A percentile compares a stretch with the other conserved stretches of the same genome.
Evolutionary conservation across 306 rosid genomes (phyloP).

Genomic region (Macrotyloma uniflorum): DNA sequence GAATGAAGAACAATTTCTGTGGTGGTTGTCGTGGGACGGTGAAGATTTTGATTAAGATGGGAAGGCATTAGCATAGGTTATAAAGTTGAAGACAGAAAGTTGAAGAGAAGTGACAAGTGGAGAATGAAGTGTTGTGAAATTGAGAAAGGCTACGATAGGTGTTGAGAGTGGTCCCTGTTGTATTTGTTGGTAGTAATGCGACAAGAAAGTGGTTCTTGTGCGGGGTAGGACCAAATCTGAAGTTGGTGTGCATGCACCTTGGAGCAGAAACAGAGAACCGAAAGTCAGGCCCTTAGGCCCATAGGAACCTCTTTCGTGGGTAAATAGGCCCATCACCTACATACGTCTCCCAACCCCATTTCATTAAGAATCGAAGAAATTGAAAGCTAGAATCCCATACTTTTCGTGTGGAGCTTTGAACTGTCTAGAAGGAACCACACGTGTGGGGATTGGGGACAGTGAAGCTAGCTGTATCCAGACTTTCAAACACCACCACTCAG

Average conservation of each 20-base stretch:
- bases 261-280: neutral
- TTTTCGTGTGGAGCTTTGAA: neutral
- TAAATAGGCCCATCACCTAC: neutral
- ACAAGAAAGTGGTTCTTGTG: slow-evolving; percentile 3
- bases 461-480: slow-evolving; percentile 41
- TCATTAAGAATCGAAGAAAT: no score
- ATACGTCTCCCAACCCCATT: no score
- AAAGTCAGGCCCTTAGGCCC: neutral
- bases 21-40: neutral
- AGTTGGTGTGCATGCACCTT: neutral
- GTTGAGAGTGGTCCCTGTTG: slow-evolving; percentile 13
- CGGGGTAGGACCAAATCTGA: neutral
- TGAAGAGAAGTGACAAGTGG: neutral
- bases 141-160: neutral
- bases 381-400: neutral
- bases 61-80: neutral
- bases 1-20: no score
- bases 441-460: slow-evolving; percentile 13
- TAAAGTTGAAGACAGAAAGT: no score
- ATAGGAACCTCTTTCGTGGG: neutral
- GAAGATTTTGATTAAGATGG: neutral
- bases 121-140: neutral
- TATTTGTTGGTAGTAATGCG: neutral
- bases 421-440: slow-evolving; percentile 6
- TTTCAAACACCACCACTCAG: slow-evolving; percentile 7